Evolutionary conservation across 768 basidiomycete genomes (phyloP).

Genomic region (Strobilomyces confusus): DNA sequence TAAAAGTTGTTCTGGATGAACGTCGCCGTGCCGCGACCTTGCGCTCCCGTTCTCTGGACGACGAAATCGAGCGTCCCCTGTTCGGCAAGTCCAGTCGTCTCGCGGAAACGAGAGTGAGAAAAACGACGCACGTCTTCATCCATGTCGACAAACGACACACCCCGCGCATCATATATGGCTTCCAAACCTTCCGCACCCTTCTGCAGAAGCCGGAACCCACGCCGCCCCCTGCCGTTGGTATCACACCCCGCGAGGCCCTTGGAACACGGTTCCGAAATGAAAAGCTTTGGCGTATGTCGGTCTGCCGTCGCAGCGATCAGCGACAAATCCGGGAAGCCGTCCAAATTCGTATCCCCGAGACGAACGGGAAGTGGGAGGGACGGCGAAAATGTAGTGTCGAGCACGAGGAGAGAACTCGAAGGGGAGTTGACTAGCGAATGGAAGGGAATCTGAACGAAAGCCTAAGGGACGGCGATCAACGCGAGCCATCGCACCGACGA

Average conservation of each 20-base stretch:
- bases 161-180: constrained; percentile 70
- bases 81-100: background rate
- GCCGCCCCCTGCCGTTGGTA: constrained; percentile 43
- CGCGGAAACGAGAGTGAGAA: background rate
- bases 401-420: constrained; percentile 57
- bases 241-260: constrained; percentile 56
- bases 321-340: constrained; percentile 91
- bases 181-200: constrained; percentile 61
- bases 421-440: constrained; percentile 50
- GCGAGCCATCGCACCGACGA: background rate
- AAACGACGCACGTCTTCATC: constrained; percentile 82
- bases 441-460: constrained; percentile 64
- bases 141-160: constrained; percentile 81
- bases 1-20: constrained; percentile 98
- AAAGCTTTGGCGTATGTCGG: constrained; percentile 53
- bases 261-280: constrained; percentile 61
- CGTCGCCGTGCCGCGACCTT: constrained; percentile 56
- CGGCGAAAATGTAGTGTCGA: constrained; percentile 63
- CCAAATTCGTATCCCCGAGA: constrained; percentile 86
- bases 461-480: constrained; percentile 35
- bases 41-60: constrained; percentile 75
- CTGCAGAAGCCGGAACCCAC: constrained; percentile 59
- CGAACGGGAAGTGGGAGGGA: constrained; percentile 73
- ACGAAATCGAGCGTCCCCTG: constrained; percentile 92
- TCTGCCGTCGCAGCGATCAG: constrained; percentile 44